Percentiles rank a stretch among this genome's conserved stretches.
Evolutionary conservation across 306 rosid species (phyloP).

Genomic region (Astragalus membranaceus): DNA sequence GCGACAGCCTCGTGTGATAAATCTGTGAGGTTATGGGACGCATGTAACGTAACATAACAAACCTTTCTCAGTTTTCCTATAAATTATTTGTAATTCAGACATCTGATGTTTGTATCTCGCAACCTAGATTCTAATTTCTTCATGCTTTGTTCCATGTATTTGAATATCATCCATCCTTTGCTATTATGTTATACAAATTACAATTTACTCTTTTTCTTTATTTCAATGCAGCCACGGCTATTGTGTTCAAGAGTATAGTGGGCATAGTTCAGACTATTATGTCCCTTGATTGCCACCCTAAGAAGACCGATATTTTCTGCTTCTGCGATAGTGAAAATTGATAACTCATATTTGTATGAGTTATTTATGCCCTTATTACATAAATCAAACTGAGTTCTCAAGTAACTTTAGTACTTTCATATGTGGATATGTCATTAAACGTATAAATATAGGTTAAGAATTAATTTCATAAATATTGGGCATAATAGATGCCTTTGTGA

Average conservation of each 20-base stretch:
- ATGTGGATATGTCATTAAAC: too few species aligned
- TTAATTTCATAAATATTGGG: too few species aligned
- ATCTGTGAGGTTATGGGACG: slow-evolving; percentile 55
- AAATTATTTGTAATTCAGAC: neutral
- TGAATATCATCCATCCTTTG: neutral
- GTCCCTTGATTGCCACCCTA: slow-evolving; percentile 58
- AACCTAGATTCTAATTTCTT: neutral
- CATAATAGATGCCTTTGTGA: too few species aligned
- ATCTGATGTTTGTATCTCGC: slow-evolving; percentile 2
- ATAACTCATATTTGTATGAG: too few species aligned
- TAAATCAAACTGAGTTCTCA: too few species aligned
- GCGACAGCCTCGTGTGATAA: slow-evolving; percentile 44
- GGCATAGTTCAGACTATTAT: slow-evolving; percentile 33
- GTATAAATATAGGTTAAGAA: too few species aligned
- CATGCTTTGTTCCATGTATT: neutral
- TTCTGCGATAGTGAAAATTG: slow-evolving; percentile 36
- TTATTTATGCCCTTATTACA: too few species aligned
- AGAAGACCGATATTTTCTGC: slow-evolving; percentile 49
- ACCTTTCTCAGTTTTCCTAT: neutral
- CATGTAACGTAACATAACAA: slow-evolving; percentile 36
- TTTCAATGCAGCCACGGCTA: slow-evolving; percentile 37
- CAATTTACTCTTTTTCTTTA: neutral
- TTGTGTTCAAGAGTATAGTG: slow-evolving; percentile 36
- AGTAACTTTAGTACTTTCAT: too few species aligned
- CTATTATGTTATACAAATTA: neutral